A percentile compares a stretch with the other conserved stretches of the same genome.
phyloP scores from a whole-genome alignment of 306 rosid species.

The Phaseolus lunatus region DNA sequence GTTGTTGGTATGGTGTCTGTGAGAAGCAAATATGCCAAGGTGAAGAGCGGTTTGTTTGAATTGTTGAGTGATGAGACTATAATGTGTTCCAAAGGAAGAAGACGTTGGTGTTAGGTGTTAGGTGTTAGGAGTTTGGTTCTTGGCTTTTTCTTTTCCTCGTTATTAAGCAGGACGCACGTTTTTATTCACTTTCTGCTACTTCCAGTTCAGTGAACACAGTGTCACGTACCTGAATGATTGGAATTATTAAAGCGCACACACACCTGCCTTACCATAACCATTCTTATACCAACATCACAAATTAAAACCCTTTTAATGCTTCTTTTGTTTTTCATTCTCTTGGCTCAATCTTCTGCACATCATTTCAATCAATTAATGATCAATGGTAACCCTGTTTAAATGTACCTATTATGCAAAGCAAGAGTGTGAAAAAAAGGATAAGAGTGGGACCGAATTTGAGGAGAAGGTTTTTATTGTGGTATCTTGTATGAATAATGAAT shows the following conservation, averaged over 20 bases:
- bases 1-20: constrained; percentile 1
- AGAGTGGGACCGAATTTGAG: constrained; percentile 44
- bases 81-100: constrained; percentile 19
- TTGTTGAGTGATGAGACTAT: constrained; percentile 32
- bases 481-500: constrained; percentile 41
- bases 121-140: constrained; percentile 16
- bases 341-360: no score
- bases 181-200: constrained; percentile 13
- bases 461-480: constrained; percentile 46
- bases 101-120: constrained; percentile 15
- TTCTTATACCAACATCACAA: constrained; percentile 21
- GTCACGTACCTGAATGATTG: not conserved
- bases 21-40: constrained; percentile 5
- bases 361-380: no score
- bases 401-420: not conserved
- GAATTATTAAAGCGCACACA: constrained; percentile 20
- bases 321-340: no score
- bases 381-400: no score
- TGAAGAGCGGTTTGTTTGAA: constrained; percentile 9
- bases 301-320: not conserved
- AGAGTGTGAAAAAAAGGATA: not conserved
- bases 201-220: constrained; percentile 2
- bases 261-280: not conserved
- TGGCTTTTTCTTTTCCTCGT: constrained; percentile 34
- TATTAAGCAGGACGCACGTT: not conserved